Evolutionary conservation across 2,329 filamentous ascomycete species (phyloP).

Genomic region (Ramularia endophylla): DNA sequence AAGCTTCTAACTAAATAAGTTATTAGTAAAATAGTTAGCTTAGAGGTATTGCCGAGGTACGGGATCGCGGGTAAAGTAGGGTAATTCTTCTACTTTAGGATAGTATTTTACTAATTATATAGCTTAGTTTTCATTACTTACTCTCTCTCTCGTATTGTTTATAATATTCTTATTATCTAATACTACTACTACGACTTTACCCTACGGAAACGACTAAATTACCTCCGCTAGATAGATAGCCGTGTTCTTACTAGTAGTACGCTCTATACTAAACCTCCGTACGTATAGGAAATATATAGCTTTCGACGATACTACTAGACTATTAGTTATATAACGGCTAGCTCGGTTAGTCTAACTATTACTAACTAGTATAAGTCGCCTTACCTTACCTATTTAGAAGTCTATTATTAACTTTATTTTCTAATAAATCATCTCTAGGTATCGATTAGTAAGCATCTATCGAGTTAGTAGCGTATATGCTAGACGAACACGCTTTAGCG

Average conservation of each 20-base stretch:
- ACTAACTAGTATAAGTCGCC: not conserved
- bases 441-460: not conserved
- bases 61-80: not conserved
- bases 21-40: not conserved
- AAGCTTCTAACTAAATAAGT: not conserved
- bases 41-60: not conserved
- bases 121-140: not conserved
- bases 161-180: not conserved
- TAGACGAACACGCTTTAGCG: not conserved
- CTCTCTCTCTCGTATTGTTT: not conserved
- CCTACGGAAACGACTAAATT: too few species aligned
- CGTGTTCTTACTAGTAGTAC: not conserved
- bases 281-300: not conserved
- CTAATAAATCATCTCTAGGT: not conserved
- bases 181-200: not conserved
- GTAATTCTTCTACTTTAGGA: slow-evolving; percentile 1
- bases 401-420: not conserved
- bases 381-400: not conserved
- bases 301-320: not conserved
- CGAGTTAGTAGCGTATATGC: not conserved
- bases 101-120: not conserved
- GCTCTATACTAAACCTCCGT: not conserved
- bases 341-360: not conserved
- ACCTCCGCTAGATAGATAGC: too few species aligned
- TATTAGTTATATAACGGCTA: not conserved